Evolutionary conservation across 495 filamentous ascomycete species (phyloP).

Genomic region (Hypoxylon subgilvum): DNA sequence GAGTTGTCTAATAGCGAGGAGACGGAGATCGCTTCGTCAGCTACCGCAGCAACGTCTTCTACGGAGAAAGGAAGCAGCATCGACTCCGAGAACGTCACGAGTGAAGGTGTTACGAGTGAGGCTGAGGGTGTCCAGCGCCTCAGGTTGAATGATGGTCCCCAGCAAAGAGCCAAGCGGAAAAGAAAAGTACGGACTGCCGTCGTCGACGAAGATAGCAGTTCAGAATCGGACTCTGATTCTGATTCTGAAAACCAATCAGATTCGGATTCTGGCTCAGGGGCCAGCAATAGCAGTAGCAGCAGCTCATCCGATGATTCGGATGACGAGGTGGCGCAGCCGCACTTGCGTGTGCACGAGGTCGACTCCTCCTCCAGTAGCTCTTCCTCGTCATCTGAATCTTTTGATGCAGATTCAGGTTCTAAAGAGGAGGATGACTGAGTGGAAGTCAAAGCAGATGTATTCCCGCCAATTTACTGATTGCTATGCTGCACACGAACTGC

Average conservation of each 20-base stretch:
- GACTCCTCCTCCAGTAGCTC: constrained; percentile 41
- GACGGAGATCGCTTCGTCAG: constrained; percentile 36
- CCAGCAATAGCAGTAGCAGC: constrained; percentile 40
- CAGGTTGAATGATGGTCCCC: constrained; percentile 50
- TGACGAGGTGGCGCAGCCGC: constrained; percentile 16
- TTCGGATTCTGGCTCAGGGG: constrained; percentile 39
- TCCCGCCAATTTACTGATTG: neutral
- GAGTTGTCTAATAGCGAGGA: constrained; percentile 53
- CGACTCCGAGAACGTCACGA: constrained; percentile 20
- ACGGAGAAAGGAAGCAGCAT: constrained; percentile 24
- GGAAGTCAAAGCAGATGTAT: neutral
- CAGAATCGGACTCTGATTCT: constrained; percentile 43
- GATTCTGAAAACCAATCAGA: constrained; percentile 39
- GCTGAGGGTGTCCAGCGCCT: constrained; percentile 45
- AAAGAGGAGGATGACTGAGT: constrained; percentile 28
- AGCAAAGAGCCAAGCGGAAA: constrained; percentile 58
- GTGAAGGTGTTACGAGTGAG: constrained; percentile 35
- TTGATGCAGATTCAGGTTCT: constrained; percentile 29
- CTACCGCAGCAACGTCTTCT: constrained; percentile 37
- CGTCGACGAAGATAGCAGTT: constrained; percentile 47
- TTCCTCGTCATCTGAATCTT: constrained; percentile 36
- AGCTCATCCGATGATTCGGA: constrained; percentile 43
- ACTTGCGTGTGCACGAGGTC: constrained; percentile 14
- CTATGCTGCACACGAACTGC: constrained; percentile 5
- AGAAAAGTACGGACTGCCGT: constrained; percentile 57